Base-by-base conservation (phyloP, 257 asterid genomes). In the Jasminum sambac region DNA sequence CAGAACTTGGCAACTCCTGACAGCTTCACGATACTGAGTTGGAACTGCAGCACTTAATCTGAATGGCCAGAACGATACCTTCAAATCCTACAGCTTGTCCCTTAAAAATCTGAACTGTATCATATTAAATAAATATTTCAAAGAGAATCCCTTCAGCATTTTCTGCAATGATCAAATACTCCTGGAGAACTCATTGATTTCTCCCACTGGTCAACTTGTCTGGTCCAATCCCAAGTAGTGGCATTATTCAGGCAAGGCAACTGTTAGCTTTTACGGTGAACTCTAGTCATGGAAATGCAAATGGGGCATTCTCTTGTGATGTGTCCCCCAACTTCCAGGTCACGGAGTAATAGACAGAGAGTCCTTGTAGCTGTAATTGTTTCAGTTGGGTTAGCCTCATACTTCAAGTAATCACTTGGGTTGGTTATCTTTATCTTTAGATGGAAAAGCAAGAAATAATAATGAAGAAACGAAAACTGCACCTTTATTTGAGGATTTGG, bases 11-110 rank as follows among this genome's bases (percentile, higher is more conserved):
- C 12, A 84, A 81, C 55, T 74, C n/a, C 89, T 64, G 11, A 66
- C 64, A 66, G 64, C n/a, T 25, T 78, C 87, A 66, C 90, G 81
- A 44, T 63, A 34, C 68, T 70, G n/a, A 81, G 67, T 75, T 91
- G 80, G 96, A 91, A 78, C 78, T 89, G n/a, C 6, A 88, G 98
- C 72, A 68, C 75, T 71, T 89, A 92, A 60, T 78, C 81, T n/a
- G n/a, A 0, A 60, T 92, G 26, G 75, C 90, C 0, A 96, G 96
- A 77, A 41, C 2, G 10, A 88, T 92, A 40, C 95, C 98, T 0
- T 62, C 88, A 23, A 78, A 74, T n/a, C n/a, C 19, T 75, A 37
- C 81, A 59, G 69, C 90, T 92, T 8, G 61, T 57, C 19, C 63
- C 78, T 24, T 74, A 85, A 88, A 72, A 78, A 58, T 78, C 88